phyloP scores from a whole-genome alignment of 202 grass and related monocot species.

The Panicum virgatum region DNA sequence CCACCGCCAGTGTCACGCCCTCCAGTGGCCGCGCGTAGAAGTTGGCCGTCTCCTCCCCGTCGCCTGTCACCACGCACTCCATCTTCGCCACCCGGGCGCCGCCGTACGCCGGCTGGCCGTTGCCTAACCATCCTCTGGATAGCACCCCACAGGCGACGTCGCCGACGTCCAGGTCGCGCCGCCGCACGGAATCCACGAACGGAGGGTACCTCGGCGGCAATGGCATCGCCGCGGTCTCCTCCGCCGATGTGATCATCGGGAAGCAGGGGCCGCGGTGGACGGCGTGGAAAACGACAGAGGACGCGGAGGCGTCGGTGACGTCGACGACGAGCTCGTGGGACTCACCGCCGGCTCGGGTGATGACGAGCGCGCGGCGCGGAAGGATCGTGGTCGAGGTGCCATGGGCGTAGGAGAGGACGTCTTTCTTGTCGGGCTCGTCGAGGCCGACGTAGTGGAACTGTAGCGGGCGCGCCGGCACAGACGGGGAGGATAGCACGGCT shows the following conservation, averaged over 20 bases:
- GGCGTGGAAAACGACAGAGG: constrained; percentile 23
- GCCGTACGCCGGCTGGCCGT: no score
- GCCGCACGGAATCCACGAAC: constrained; percentile 24
- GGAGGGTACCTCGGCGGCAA: constrained; percentile 36
- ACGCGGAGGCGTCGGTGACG: not conserved
- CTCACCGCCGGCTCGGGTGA: constrained; percentile 25
- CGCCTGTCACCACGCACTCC: not conserved
- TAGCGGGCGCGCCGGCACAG: no score
- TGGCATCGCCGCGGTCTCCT: constrained; percentile 3
- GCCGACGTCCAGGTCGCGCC: not conserved
- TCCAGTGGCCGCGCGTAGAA: constrained; percentile 35
- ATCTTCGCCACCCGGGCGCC: constrained; percentile 8
- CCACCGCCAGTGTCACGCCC: not conserved
- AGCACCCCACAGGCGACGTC: not conserved
- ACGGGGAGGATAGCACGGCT: not conserved
- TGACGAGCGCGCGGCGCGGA: constrained; percentile 39
- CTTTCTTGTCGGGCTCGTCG: not conserved
- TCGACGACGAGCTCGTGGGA: constrained; percentile 31
- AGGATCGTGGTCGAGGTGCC: not conserved
- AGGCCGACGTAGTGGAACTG: not conserved
- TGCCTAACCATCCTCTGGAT: not conserved
- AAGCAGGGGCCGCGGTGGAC: constrained; percentile 38
- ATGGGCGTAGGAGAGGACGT: not conserved
- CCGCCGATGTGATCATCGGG: constrained; percentile 27
- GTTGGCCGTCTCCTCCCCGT: no score